These are phyloP conservation scores for Salix suchowensis DNA, from an alignment of 345 rosid species.

Conservation along the genomic window DNA sequence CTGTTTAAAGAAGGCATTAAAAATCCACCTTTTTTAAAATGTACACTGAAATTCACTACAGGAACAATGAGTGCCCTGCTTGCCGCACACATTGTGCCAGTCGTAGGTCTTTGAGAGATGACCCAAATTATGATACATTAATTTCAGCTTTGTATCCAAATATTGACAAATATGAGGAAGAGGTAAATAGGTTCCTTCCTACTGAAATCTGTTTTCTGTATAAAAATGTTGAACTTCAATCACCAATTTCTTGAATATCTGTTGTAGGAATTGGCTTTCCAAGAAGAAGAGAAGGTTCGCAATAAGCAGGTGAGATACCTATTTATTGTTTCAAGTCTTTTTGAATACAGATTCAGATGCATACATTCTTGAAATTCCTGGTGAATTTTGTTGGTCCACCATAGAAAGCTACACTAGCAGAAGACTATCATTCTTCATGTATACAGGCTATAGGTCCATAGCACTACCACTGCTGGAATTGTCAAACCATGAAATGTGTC, in stretches of 20 bases:
- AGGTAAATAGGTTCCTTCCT: conserved; percentile 37
- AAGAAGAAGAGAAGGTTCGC: conserved; percentile 49
- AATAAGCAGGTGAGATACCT: conserved; percentile 37
- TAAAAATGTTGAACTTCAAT: conserved; percentile 1
- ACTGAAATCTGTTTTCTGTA: conserved; percentile 5
- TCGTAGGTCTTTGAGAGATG: conserved; percentile 81
- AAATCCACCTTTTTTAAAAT: neutral
- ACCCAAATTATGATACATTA: conserved; percentile 69
- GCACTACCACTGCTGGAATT: neutral
- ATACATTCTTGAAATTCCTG: neutral
- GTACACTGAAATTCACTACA: conserved; percentile 29
- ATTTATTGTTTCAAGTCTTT: conserved; percentile 2
- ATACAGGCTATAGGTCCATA: neutral
- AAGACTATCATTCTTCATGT: neutral
- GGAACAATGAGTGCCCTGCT: conserved; percentile 87
- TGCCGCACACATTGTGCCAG: conserved; percentile 81
- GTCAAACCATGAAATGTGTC: neutral
- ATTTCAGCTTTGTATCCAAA: conserved; percentile 67
- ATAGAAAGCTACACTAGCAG: neutral
- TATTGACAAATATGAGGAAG: conserved; percentile 63
- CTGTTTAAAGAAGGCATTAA: neutral
- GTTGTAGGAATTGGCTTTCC: conserved; percentile 49
- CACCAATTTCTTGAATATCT: conserved; percentile 6
- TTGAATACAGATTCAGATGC: neutral
- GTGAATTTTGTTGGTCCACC: neutral